Conservation (phyloP, 2,329 filamentous ascomycete genomes). For the Aspergillus spinulosporus region DNA sequence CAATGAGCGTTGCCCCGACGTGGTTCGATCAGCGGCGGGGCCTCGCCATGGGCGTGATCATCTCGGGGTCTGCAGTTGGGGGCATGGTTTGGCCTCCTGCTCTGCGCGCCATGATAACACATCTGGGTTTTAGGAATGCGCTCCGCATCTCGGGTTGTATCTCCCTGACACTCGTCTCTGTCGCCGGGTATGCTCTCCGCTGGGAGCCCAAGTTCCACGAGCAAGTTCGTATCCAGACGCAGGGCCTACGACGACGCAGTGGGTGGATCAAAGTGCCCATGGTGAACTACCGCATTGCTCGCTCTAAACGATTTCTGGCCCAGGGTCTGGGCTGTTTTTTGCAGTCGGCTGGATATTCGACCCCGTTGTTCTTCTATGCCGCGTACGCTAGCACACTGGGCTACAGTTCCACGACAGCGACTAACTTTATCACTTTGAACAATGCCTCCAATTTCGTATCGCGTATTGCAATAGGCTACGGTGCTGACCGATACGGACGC, state of each 20-base stretch:
- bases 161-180: conserved; percentile 32
- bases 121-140: conserved; percentile 41
- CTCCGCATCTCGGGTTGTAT: conserved; percentile 37
- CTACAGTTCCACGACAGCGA: conserved; percentile 37
- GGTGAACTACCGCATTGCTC: conserved; percentile 33
- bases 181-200: conserved; percentile 26
- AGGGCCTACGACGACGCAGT: conserved; percentile 19
- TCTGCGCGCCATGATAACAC: conserved; percentile 32
- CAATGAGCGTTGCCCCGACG: conserved; percentile 41
- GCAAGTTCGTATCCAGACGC: conserved; percentile 24
- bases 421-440: conserved; percentile 44
- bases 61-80: conserved; percentile 43
- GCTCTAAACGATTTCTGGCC: conserved; percentile 36
- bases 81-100: conserved; percentile 43
- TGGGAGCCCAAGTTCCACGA: conserved; percentile 34
- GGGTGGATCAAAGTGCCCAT: conserved; percentile 32
- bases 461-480: conserved; percentile 41
- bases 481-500: conserved; percentile 42
- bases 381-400: conserved; percentile 44
- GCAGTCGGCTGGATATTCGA: conserved; percentile 43
- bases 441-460: conserved; percentile 45
- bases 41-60: conserved; percentile 44
- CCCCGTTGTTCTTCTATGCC: conserved; percentile 44
- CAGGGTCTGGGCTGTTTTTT: conserved; percentile 40
- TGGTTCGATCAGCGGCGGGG: conserved; percentile 42